These are phyloP conservation scores for Powellomyces hirtus DNA, from an alignment of 192 early-diverging fungal species.

Conservation along the genomic window DNA sequence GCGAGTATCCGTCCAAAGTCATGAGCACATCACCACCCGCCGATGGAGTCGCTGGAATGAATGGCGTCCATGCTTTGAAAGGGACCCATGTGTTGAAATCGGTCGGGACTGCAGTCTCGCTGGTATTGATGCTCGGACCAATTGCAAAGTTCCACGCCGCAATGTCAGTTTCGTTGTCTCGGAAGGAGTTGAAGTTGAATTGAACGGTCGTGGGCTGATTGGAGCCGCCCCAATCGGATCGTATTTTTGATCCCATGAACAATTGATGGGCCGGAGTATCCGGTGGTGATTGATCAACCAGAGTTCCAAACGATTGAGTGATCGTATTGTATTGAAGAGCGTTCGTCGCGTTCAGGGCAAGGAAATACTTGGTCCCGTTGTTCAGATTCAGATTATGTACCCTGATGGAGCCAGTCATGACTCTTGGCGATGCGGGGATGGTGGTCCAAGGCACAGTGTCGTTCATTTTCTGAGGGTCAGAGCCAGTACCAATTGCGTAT, in stretches of 20 bases:
- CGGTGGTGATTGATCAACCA: not conserved
- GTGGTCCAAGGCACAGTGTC: not conserved
- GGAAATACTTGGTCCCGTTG: not conserved
- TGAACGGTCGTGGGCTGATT: too few species aligned
- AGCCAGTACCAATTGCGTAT: not conserved
- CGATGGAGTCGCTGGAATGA: too few species aligned
- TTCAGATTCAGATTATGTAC: not conserved
- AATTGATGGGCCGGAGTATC: too few species aligned
- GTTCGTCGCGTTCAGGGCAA: not conserved
- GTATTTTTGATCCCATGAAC: too few species aligned
- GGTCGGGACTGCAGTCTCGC: not conserved
- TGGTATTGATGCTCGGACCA: not conserved
- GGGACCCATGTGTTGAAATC: not conserved
- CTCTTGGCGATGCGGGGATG: not conserved
- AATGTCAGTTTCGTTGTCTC: conserved; percentile 5
- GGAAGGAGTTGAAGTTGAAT: conserved; percentile 6
- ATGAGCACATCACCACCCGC: too few species aligned
- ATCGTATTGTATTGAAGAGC: not conserved
- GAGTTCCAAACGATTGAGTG: not conserved
- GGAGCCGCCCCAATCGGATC: too few species aligned
- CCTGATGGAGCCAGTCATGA: not conserved
- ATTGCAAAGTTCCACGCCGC: conserved; percentile 12
- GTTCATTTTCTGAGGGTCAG: not conserved
- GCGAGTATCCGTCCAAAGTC: too few species aligned
- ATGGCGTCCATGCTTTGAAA: not conserved